Percentiles rank a stretch among this genome's conserved stretches.
Conservation (phyloP, 768 basidiomycete species). For the Dendrothele bispora region DNA sequence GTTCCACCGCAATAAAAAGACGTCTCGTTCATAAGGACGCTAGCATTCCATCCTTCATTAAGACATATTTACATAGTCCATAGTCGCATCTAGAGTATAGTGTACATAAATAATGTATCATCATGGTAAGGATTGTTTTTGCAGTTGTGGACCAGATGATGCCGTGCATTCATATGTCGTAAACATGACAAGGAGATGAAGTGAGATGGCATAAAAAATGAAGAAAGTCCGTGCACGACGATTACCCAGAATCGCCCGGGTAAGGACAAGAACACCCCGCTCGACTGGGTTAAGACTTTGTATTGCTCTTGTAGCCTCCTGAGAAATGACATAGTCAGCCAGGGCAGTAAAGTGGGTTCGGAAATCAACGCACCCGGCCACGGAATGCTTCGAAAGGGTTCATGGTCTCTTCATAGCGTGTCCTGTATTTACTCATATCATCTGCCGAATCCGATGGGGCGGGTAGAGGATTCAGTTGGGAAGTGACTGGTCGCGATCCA, state of each 20-base stretch:
- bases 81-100: constrained; percentile 3
- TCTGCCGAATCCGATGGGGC: constrained; percentile 45
- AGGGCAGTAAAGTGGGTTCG: neutral
- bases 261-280: constrained; percentile 81
- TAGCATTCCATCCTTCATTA: constrained; percentile 11
- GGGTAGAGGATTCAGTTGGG: constrained; percentile 72
- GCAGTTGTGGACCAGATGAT: constrained; percentile 46
- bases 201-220: constrained; percentile 77
- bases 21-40: constrained; percentile 20
- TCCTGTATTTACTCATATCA: constrained; percentile 86
- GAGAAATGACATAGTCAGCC: constrained; percentile 4
- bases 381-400: constrained; percentile 99
- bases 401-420: constrained; percentile 94
- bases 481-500: constrained; percentile 49
- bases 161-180: constrained; percentile 73
- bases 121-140: constrained; percentile 49
- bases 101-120: constrained; percentile 7
- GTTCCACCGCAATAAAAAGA: constrained; percentile 51
- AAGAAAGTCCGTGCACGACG: constrained; percentile 89
- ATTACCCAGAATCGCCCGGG: constrained; percentile 84
- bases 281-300: constrained; percentile 91
- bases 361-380: constrained; percentile 68
- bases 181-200: constrained; percentile 83
- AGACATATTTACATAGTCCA: constrained; percentile 1
- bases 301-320: constrained; percentile 96